A percentile compares a stretch with the other conserved stretches of the same genome.
Evolutionary conservation across 73 alveolate genomes (phyloP).

Genomic region (Diophrys appendiculata): DNA sequence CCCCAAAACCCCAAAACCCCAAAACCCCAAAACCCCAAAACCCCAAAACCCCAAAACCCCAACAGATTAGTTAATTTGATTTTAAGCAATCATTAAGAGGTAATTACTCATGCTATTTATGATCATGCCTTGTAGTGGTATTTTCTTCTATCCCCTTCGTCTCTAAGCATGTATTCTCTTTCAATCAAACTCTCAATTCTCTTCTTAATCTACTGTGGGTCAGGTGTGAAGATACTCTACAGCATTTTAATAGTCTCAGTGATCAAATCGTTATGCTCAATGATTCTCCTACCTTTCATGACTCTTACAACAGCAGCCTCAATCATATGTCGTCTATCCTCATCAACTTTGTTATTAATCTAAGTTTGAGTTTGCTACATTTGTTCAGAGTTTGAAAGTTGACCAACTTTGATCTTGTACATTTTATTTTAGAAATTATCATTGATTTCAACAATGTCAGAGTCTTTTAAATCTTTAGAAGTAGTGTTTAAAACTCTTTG

Average conservation of each 20-base stretch:
- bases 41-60: no score
- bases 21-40: neutral
- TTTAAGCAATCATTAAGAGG: no score
- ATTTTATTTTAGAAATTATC: constrained; percentile 48
- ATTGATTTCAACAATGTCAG: constrained; percentile 44
- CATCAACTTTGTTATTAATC: constrained; percentile 63
- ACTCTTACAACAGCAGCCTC: constrained; percentile 79
- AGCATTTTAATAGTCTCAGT: constrained; percentile 58
- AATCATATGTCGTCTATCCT: constrained; percentile 72
- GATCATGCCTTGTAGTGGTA: constrained; percentile 64
- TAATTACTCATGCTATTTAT: no score
- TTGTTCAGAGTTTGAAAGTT: constrained; percentile 40
- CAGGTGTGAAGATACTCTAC: constrained; percentile 55
- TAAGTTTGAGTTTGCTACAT: constrained; percentile 23
- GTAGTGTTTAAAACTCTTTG: constrained; percentile 31
- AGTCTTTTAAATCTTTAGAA: constrained; percentile 19
- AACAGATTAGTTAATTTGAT: no score
- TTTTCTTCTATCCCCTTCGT: constrained; percentile 49
- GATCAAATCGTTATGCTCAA: constrained; percentile 53
- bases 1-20: constrained; percentile 29
- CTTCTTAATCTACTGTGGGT: constrained; percentile 54
- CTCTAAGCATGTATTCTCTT: constrained; percentile 75
- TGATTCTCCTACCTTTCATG: constrained; percentile 73
- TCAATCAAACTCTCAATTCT: constrained; percentile 74
- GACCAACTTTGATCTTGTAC: constrained; percentile 49